Percentiles rank a stretch among this genome's conserved stretches.
Conservation (phyloP, 129 eudicot genomes). For the Flaveria robusta region DNA sequence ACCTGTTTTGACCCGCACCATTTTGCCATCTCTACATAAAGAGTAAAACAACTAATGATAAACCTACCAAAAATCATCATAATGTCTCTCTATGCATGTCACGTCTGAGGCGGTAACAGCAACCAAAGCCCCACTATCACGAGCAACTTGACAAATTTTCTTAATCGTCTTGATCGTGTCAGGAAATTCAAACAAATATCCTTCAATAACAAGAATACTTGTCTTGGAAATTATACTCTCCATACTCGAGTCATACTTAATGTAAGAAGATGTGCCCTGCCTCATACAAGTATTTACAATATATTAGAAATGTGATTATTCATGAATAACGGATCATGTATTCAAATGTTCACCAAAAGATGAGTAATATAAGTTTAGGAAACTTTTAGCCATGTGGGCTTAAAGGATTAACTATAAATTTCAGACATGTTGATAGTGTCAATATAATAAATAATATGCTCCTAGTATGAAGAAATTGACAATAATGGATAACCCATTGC, state of each 20-base stretch:
- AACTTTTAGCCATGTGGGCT: neutral
- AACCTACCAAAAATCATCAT: conserved; percentile 89
- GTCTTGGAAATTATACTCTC: conserved; percentile 80
- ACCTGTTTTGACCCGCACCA: conserved; percentile 9
- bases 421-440: neutral
- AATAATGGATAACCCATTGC: neutral
- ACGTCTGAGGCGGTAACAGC: conserved; percentile 97
- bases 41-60: neutral
- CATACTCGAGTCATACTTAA: conserved; percentile 64
- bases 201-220: conserved; percentile 82
- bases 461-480: neutral
- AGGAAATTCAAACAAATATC: conserved; percentile 93
- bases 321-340: neutral
- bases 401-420: neutral
- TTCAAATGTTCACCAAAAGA: neutral
- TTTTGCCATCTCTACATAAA: conserved; percentile 1
- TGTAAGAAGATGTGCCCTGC: conserved; percentile 90
- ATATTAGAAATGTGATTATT: conserved; percentile 22
- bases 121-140: conserved; percentile 75
- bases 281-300: conserved; percentile 28
- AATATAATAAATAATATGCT: neutral
- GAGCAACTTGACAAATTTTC: conserved; percentile 87
- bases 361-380: neutral
- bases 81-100: conserved; percentile 95
- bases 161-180: conserved; percentile 85